Conservation (phyloP, 345 rosid genomes). For the Adansonia digitata region DNA sequence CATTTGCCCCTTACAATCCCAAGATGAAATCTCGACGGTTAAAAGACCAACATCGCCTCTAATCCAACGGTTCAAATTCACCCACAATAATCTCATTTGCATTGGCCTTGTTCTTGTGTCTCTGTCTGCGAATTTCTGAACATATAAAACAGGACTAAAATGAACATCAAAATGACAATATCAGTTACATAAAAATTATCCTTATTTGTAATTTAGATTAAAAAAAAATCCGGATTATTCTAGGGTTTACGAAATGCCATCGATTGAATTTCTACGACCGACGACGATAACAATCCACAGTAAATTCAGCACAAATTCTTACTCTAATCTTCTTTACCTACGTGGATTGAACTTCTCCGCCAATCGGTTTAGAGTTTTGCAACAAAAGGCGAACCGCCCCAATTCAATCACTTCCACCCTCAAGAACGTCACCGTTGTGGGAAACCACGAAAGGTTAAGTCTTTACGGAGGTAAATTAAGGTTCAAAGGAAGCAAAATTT, state of each 20-base stretch:
- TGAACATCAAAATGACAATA: neutral
- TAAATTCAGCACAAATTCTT: constrained; percentile 20
- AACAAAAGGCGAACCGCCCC: constrained; percentile 29
- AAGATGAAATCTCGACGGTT: neutral
- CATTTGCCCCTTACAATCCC: neutral
- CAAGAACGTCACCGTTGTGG: constrained; percentile 5
- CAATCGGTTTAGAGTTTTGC: constrained; percentile 39
- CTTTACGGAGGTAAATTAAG: constrained; percentile 27
- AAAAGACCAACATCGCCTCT: neutral
- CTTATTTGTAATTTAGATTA: neutral
- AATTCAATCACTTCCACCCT: constrained; percentile 26
- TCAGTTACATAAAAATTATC: neutral
- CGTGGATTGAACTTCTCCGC: constrained; percentile 30
- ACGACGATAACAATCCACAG: constrained; percentile 20
- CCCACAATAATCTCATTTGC: neutral
- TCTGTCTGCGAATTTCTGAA: neutral
- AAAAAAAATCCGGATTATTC: constrained; percentile 9
- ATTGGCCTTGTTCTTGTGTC: neutral
- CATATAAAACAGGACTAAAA: neutral
- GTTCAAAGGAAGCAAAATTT: constrained; percentile 28
- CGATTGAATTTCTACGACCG: constrained; percentile 38
- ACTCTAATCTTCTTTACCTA: constrained; percentile 27
- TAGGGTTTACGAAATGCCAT: constrained; percentile 45
- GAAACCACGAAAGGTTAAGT: constrained; percentile 13
- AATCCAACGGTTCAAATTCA: constrained; percentile 27